These are phyloP conservation scores for Rhizophora apiculata DNA, from an alignment of 345 rosid species.

Conservation along the genomic window DNA sequence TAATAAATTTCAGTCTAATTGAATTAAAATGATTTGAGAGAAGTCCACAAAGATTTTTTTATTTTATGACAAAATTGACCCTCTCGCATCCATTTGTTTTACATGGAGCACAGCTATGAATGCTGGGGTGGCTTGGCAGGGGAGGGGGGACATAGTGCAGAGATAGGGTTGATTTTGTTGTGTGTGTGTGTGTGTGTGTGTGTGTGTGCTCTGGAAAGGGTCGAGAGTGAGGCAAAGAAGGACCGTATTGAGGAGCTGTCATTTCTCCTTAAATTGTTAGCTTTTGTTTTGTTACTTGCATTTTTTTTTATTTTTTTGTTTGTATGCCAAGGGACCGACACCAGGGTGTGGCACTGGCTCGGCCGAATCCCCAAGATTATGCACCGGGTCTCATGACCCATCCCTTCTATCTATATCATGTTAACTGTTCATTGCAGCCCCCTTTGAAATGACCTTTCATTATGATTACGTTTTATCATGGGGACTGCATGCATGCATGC, in stretches of 20 bases:
- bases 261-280: constrained; percentile 30
- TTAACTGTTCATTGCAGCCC: background rate
- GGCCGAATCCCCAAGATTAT: constrained; percentile 43
- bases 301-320: background rate
- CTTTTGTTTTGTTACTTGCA: constrained; percentile 21
- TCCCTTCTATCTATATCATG: background rate
- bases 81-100: background rate
- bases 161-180: constrained; percentile 17
- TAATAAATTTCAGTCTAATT: too few relatives aligned
- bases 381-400: constrained; percentile 39
- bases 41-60: too few relatives aligned
- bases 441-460: constrained; percentile 54
- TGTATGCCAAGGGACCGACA: constrained; percentile 54
- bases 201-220: constrained; percentile 10
- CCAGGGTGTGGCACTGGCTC: constrained; percentile 44
- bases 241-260: constrained; percentile 38
- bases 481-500: constrained; percentile 41
- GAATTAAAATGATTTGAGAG: too few relatives aligned
- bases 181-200: constrained; percentile 9
- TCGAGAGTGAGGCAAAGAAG: background rate
- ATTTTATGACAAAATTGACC: too few relatives aligned
- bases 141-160: constrained; percentile 27
- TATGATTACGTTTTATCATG: constrained; percentile 20
- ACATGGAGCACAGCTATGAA: constrained; percentile 40
- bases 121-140: constrained; percentile 29